Conservation (phyloP, 163 green algal genomes). For the Coccomyxa subellipsoidea region DNA sequence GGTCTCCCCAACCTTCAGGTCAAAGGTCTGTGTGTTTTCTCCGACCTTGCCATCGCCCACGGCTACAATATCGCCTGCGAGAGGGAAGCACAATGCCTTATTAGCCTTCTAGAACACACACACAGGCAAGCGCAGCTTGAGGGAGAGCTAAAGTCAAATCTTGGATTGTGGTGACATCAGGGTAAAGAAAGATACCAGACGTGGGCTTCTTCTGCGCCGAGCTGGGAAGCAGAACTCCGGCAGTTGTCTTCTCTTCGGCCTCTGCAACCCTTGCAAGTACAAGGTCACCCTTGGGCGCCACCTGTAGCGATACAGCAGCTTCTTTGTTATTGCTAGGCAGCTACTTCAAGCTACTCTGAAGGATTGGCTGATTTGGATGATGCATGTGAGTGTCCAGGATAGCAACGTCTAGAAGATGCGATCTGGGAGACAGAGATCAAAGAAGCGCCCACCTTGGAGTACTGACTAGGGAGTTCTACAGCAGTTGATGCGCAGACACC, state of each 20-base stretch:
- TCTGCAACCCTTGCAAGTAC: constrained; percentile 80
- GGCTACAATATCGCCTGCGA: constrained; percentile 78
- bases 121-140: too few species aligned
- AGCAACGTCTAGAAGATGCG: not conserved
- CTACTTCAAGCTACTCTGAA: too few species aligned
- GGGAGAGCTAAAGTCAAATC: not conserved
- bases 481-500: not conserved
- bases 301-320: constrained; percentile 49
- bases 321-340: too few species aligned
- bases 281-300: constrained; percentile 77
- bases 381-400: not conserved
- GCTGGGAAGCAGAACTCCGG: constrained; percentile 79
- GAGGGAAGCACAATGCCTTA: too few species aligned
- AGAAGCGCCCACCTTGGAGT: constrained; percentile 13
- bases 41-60: constrained; percentile 76
- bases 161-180: not conserved
- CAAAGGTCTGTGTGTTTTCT: constrained; percentile 56
- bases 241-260: constrained; percentile 80
- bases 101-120: too few species aligned
- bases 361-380: too few species aligned
- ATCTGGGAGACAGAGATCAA: not conserved
- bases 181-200: constrained; percentile 44
- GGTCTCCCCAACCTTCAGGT: constrained; percentile 73
- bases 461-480: constrained; percentile 24
- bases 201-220: constrained; percentile 75